Evolutionary conservation across 1,139 yeast genomes (phyloP), one percentile per base, ranked within the genome.

Genomic region (Kurtzmaniella quercitrusa): DNA sequence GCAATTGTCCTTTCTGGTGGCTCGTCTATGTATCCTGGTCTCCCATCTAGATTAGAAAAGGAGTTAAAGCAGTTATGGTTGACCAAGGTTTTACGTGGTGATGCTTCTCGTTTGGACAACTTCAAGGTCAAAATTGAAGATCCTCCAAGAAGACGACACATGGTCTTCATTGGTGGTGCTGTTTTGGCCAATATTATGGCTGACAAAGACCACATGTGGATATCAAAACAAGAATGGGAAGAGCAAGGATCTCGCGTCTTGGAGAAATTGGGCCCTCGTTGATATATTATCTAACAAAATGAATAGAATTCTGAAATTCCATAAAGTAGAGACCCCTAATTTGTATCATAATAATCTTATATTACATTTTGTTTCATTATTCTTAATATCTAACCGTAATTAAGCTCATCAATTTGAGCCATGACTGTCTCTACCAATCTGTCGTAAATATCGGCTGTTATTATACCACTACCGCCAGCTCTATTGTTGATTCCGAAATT

Each of bases 81-180:
- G 50, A 82, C 95, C 4, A 80, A 82, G 56, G 96, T 93, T 15
- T 78, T 93, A 49, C 82, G 84, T 53, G 93, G 91, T 39, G 96
- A 93, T 66, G 84, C 97, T 33, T 61, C 89, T 16, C 79, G 98
- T 60, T 74, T 93, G 53, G 87, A 82, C 51, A 91, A 91, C 64
- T 93, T 93, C 67, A 93, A 93, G 67, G 96, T 94, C 38, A 83
- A 95, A 66, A 93, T 93, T 57, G 98, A 93, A 65, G 98, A 93
- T 62, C 98, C 98, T 38, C 99, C 99, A 54, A 83, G 98, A 74
- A 88, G 99, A 75, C 85, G 93, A 64, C 97, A 94, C 65, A 93
- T 93, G 97, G 99, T 93, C 36, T 93, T 93, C 66, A 84, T 93
- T 52, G 99, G 99, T 54, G 99, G 99, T 58, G 98, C 98, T 5